Conservation (phyloP, 306 rosid genomes). For the Casuarina equisetifolia region DNA sequence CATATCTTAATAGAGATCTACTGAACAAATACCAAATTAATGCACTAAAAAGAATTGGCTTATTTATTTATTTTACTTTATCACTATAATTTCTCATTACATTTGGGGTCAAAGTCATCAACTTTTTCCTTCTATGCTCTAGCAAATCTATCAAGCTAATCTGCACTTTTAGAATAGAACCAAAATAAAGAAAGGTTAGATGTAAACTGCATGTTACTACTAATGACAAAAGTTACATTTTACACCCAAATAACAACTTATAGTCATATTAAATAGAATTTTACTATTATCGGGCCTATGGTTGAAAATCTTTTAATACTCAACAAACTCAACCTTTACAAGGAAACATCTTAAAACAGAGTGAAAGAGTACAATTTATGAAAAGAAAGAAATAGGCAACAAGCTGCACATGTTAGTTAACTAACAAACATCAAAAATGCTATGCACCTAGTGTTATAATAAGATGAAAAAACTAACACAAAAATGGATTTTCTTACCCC, state of each 20-base stretch:
- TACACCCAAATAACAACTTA: neutral
- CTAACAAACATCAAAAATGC: neutral
- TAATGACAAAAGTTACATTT: neutral
- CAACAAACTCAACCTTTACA: neutral
- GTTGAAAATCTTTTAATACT: neutral
- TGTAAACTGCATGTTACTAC: constrained; percentile 7
- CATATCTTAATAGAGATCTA: constrained; percentile 4
- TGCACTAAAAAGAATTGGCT: neutral
- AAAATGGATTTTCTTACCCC: constrained; percentile 60
- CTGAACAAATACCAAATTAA: neutral
- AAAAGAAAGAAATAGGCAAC: neutral
- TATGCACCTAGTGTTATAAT: neutral
- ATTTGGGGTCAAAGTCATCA: constrained; percentile 75
- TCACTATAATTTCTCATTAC: constrained; percentile 91
- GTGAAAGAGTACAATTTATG: neutral
- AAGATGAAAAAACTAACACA: neutral
- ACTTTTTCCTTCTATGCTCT: constrained; percentile 53
- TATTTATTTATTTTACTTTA: constrained; percentile 48
- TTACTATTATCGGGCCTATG: neutral
- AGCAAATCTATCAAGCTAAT: constrained; percentile 81
- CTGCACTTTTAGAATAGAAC: constrained; percentile 31
- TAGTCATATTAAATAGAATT: neutral
- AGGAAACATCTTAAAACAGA: neutral
- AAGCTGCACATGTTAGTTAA: neutral
- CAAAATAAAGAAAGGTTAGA: constrained; percentile 13